Conservation (phyloP, 331 rosid species). For the Telfairia occidentalis region DNA sequence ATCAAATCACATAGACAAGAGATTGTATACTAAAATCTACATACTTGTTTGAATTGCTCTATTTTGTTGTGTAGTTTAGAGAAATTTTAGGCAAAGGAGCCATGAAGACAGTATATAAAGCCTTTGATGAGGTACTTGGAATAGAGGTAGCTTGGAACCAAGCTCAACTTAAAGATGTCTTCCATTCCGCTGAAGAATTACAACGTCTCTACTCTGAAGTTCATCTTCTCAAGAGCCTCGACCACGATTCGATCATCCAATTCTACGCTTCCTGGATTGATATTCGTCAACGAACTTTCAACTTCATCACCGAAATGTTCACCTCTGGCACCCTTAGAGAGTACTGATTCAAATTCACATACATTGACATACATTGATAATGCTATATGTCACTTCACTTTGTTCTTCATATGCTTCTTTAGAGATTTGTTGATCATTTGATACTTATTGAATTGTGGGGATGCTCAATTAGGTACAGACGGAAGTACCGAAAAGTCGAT, state of each 20-base stretch:
- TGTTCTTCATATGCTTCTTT: background rate
- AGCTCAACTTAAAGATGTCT: conserved; percentile 56
- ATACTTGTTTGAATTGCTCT: background rate
- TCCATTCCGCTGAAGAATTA: conserved; percentile 57
- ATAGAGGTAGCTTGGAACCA: conserved; percentile 96
- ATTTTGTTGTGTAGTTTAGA: conserved; percentile 32
- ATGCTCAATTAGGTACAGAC: conserved; percentile 42
- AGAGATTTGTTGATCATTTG: background rate
- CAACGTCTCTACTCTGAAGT: conserved; percentile 80
- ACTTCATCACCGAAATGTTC: conserved; percentile 90
- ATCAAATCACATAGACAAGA: no score
- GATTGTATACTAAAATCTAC: no score
- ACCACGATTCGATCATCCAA: conserved; percentile 62
- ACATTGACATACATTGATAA: no score
- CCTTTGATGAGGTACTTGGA: conserved; percentile 63
- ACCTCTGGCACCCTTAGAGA: conserved; percentile 90
- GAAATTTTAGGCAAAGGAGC: conserved; percentile 87
- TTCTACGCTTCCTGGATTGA: conserved; percentile 74
- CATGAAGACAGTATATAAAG: conserved; percentile 66
- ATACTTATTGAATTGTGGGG: background rate
- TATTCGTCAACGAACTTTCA: conserved; percentile 45
- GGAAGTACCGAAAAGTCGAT: conserved; percentile 41
- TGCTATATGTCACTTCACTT: background rate
- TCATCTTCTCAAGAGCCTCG: conserved; percentile 72
- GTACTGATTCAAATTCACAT: conserved; percentile 26